Evolutionary conservation across 164 flowering plant genomes (phyloP), one percentile per base, ranked within the genome.

Genomic region (Amborella trichopoda): DNA sequence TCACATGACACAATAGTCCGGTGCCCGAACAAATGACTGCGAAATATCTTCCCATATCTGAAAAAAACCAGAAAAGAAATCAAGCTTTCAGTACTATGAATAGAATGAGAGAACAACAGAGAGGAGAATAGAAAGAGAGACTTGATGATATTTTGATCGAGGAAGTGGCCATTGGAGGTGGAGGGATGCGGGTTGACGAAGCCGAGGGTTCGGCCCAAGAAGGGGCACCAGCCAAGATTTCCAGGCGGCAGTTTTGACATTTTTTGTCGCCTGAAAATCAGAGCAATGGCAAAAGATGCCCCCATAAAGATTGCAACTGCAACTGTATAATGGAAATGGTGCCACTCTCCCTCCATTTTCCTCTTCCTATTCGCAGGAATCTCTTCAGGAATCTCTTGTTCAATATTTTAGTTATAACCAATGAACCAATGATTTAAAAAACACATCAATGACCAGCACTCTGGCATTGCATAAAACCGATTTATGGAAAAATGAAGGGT

Each of bases 31-130:
- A 52, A 28, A 20, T 52, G 56, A 5, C 42, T 32, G 26, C 23
- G 22, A 25, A 53, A 53, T 2, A 53, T 44, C 57, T 26, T 44
- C 41, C 57, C 57, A 25, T 53, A 34, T 25, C 57, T 44, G 13
- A 30, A 6, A 6, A 30, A 6, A 30, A 30, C 34, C 6, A 30
- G 13, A 30, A 30, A 30, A 6, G 6, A 30, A 30, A 30, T 30
- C 34, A 30, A 30, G 34, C 6, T 30, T 30, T 6, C 9, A 30
- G 6, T 6, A 30, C 19, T n/a, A 25, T 24, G 5, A 5, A 33
- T 11, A 17, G 28, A 27, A 17, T 18, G 20, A 23, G 22, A 6
- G 25, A 4, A 22, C 14, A 12, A 13, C 26, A 41, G 23, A 1
- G 21, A 41, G 1, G 21, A 1, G 44, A 12, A n/a, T 23, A 22